These are phyloP conservation scores for Vaccinium macrocarpon DNA, from an alignment of 148 eudicot species.

Conservation along the genomic window DNA sequence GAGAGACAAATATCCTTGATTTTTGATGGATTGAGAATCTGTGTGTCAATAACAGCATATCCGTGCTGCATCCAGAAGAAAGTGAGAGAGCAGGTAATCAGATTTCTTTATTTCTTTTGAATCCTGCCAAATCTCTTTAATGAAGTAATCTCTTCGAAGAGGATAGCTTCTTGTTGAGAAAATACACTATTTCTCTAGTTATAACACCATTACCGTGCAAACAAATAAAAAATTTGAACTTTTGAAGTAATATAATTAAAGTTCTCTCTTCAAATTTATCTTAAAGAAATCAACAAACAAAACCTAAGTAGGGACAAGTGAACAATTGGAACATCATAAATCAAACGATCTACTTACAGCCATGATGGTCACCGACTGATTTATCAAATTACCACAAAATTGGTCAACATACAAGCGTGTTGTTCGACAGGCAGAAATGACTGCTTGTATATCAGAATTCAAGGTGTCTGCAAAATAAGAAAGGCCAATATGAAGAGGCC, in stretches of 20 bases:
- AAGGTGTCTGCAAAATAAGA: constrained; percentile 55
- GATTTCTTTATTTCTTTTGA: neutral
- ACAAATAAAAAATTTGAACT: neutral
- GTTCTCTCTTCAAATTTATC: neutral
- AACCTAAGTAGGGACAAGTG: neutral
- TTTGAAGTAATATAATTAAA: neutral
- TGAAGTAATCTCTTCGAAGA: neutral
- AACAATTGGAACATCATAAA: constrained; percentile 4
- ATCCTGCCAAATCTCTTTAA: neutral
- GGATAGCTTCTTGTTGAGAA: neutral
- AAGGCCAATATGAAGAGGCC: neutral
- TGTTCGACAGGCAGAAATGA: constrained; percentile 65
- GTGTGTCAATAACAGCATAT: constrained; percentile 67
- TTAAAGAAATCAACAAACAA: neutral
- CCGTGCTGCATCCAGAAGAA: constrained; percentile 60
- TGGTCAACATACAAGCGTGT: constrained; percentile 70
- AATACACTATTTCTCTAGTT: neutral
- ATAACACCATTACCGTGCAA: neutral
- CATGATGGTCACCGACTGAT: constrained; percentile 63
- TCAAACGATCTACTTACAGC: constrained; percentile 49
- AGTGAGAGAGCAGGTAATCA: constrained; percentile 4
- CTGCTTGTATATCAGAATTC: constrained; percentile 61
- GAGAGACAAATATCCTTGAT: constrained; percentile 59
- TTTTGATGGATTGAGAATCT: constrained; percentile 44
- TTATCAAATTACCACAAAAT: constrained; percentile 45